Percentiles rank a stretch among this genome's conserved stretches.
Conservation (phyloP, 78 protist genomes). For the Fonticula alba region DNA sequence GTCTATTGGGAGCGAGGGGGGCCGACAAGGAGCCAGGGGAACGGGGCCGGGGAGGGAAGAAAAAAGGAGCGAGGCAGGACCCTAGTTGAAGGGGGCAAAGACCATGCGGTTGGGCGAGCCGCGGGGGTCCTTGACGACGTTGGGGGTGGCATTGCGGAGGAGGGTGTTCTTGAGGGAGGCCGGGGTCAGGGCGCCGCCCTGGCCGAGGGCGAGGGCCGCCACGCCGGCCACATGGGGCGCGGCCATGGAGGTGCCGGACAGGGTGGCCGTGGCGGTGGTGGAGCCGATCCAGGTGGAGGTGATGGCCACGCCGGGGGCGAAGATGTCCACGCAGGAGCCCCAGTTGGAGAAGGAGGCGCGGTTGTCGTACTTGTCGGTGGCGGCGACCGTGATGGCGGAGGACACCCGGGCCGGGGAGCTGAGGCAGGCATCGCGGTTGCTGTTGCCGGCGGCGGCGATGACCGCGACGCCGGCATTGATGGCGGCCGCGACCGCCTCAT, state of each 20-base stretch:
- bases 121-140: no score
- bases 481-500: not conserved
- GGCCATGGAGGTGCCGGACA: slow-evolving; percentile 16
- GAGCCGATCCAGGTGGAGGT: not conserved
- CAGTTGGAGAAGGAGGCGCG: slow-evolving; percentile 7
- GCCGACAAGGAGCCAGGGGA: no score
- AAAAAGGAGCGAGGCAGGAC: no score
- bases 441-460: slow-evolving; percentile 11
- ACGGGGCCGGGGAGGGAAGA: no score
- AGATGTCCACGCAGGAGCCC: slow-evolving; percentile 19
- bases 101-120: no score
- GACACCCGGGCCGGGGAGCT: not conserved
- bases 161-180: no score
- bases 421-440: slow-evolving; percentile 1
- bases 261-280: not conserved
- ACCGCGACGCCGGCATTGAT: not conserved
- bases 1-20: no score
- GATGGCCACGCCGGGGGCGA: slow-evolving; percentile 7
- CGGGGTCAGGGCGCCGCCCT: no score
- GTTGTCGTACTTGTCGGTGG: not conserved
- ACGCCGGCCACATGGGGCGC: slow-evolving; percentile 6
- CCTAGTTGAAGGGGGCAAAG: no score
- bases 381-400: not conserved
- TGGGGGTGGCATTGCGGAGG: no score
- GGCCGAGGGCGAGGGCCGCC: not conserved